Evolutionary conservation across 139 green algal genomes (phyloP).

Genomic region (Chlorella sorokiniana): DNA sequence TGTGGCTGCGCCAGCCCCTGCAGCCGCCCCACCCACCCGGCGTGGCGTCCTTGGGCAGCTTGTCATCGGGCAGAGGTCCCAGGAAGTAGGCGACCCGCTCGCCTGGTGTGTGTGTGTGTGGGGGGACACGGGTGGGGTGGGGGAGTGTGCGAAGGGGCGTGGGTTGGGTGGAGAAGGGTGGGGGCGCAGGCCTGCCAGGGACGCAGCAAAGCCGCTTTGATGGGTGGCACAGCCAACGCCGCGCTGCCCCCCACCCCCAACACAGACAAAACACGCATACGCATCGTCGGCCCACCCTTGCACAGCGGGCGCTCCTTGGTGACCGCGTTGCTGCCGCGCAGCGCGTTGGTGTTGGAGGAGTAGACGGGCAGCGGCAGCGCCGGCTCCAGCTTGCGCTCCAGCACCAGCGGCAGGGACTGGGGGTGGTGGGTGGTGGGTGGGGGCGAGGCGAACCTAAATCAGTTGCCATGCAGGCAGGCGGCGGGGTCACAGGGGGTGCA

Average conservation of each 20-base stretch:
- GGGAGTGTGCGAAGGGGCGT: background rate
- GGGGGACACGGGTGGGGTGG: background rate
- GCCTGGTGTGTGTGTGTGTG: constrained; percentile 23
- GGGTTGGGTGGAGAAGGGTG: background rate
- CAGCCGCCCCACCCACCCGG: constrained; percentile 38
- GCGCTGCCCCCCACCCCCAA: too few species aligned
- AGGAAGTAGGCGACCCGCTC: constrained; percentile 65
- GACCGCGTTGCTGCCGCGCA: constrained; percentile 38
- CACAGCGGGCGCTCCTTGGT: constrained; percentile 45
- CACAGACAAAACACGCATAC: too few species aligned
- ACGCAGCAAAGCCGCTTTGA: too few species aligned
- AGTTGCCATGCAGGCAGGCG: background rate
- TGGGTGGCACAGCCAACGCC: too few species aligned
- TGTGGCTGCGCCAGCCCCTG: too few species aligned
- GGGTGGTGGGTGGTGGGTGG: background rate
- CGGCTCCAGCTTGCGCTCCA: constrained; percentile 63
- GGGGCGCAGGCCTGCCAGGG: too few species aligned
- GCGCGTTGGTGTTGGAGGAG: constrained; percentile 51
- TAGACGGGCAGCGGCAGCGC: constrained; percentile 64
- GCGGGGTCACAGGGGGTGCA: background rate
- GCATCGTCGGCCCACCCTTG: constrained; percentile 42
- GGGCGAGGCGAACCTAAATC: background rate
- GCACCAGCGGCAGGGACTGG: constrained; percentile 38
- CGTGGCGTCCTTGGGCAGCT: constrained; percentile 85
- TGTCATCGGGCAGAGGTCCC: constrained; percentile 71